Conservation (phyloP, 176 grass and related monocot species). For the Calamus simplicifolius region DNA sequence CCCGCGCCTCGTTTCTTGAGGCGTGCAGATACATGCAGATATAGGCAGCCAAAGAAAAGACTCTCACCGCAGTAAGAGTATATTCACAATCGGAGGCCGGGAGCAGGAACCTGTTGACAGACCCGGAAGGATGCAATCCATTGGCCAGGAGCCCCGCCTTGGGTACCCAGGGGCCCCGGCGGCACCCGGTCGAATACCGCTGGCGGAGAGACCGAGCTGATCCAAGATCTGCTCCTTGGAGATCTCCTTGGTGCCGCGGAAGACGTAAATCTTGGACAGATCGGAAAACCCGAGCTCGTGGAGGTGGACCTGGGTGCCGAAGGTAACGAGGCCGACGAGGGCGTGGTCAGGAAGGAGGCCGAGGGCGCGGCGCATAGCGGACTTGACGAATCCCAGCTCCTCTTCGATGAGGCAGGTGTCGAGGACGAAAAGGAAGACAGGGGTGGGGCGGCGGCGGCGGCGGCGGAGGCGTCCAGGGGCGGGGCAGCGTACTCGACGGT, state of each 20-base stretch:
- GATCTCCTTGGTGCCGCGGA: conserved; percentile 93
- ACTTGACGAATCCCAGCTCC: conserved; percentile 78
- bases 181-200: conserved; percentile 23
- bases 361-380: conserved; percentile 72
- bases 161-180: conserved; percentile 30
- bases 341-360: conserved; percentile 80
- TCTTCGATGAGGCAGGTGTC: conserved; percentile 97
- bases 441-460: conserved; percentile 30
- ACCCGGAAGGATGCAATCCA: conserved; percentile 44
- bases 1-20: too few species aligned
- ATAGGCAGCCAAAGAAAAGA: neutral
- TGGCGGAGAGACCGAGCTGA: conserved; percentile 62
- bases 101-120: conserved; percentile 78
- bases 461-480: conserved; percentile 16
- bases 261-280: conserved; percentile 94
- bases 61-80: conserved; percentile 71
- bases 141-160: conserved; percentile 46
- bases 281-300: conserved; percentile 89
- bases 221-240: conserved; percentile 95
- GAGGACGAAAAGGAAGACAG: conserved; percentile 88
- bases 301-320: conserved; percentile 93
- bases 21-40: too few species aligned
- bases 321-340: conserved; percentile 83
- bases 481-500: conserved; percentile 68
- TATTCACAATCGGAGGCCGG: conserved; percentile 84